These are phyloP conservation scores for Graphiopsis chlorocephala DNA, from an alignment of 2,329 filamentous ascomycete genomes.

Conservation along the genomic window DNA sequence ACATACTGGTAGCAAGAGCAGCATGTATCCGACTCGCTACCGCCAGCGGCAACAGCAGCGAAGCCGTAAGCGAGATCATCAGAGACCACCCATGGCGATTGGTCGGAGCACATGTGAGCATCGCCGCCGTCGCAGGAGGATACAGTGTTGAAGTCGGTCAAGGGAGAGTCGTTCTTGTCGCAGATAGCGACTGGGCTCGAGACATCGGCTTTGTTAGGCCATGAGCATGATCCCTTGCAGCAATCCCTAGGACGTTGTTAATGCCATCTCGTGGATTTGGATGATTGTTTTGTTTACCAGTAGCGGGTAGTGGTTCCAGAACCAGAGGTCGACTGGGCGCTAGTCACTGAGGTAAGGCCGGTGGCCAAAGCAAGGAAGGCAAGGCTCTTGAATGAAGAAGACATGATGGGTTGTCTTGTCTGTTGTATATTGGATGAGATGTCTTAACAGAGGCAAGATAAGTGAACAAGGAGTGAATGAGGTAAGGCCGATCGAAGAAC, in stretches of 20 bases:
- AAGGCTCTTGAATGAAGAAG: slow-evolving; percentile 22
- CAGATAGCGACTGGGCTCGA: slow-evolving; percentile 54
- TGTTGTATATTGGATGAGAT: background rate
- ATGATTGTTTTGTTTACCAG: slow-evolving; percentile 33
- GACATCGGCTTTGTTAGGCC: slow-evolving; percentile 57
- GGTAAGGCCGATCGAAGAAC: background rate
- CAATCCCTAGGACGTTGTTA: slow-evolving; percentile 55
- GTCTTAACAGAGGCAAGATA: background rate
- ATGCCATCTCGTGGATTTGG: background rate
- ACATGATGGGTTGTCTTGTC: slow-evolving; percentile 12
- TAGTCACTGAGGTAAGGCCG: slow-evolving; percentile 24
- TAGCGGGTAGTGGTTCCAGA: slow-evolving; percentile 38
- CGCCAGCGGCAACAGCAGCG: slow-evolving; percentile 56
- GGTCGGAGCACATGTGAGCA: slow-evolving; percentile 61
- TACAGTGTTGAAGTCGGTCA: slow-evolving; percentile 49
- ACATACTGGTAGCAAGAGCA: slow-evolving; percentile 60
- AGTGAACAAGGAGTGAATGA: background rate
- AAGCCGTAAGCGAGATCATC: slow-evolving; percentile 62
- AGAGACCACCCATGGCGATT: slow-evolving; percentile 61
- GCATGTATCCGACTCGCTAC: slow-evolving; percentile 61
- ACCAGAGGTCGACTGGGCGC: slow-evolving; percentile 27
- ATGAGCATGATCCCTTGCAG: slow-evolving; percentile 66
- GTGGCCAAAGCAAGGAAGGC: slow-evolving; percentile 27
- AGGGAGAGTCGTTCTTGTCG: slow-evolving; percentile 53
- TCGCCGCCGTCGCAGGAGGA: slow-evolving; percentile 57